Evolutionary conservation across 257 asterid genomes (phyloP), one percentile per base, ranked within the genome.

Genomic region (Solanum etuberosum): DNA sequence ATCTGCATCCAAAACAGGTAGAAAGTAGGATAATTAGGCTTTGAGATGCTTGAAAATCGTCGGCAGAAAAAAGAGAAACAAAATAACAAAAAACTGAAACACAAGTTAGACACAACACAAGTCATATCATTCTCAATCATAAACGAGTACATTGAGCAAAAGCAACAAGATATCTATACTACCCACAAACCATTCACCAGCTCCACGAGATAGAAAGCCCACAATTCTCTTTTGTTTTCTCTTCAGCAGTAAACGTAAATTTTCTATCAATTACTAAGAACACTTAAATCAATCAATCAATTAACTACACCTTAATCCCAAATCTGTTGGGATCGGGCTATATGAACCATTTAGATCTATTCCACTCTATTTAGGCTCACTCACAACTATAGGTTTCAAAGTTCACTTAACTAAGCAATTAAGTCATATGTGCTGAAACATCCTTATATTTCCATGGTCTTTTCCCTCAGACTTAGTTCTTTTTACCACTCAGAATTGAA

Each of bases 1-100:
- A 95, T 96, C 99, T 96, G 93, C 87, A 87, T 85, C 35, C 87
- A 90, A 46, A 27, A 32, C 38, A 71, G 84, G 84, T 16, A 10
- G 63, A 78, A 43, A 72, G 54, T 72, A 72, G 51, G 82, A 68
- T 42, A 7, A 71, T 83, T 12, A 35, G 57, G 83, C 35, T 29
- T 76, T 38, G 57, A 76, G 57, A 76, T 76, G 29, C 59, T 40
- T n/a, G 27, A 73, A 76, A 76, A 76, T 76, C 57, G 18, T 23
- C 57, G 23, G 18, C 34, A n/a, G 34, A 38, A 37, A 74, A 76
- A 76, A n/a, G 57, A 23, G 57, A 76, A 40, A 73, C 20, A 38
- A 76, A 74, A 38, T 12, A 11, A 38, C 54, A 23, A 74, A 23
- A 35, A 38, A 38, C 9, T 76, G 83, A 38, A 76, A 23, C 3